A percentile compares a stretch with the other conserved stretches of the same genome.
Conservation (phyloP, 352 stramenopile genomes). For the Pythium chondricola region DNA sequence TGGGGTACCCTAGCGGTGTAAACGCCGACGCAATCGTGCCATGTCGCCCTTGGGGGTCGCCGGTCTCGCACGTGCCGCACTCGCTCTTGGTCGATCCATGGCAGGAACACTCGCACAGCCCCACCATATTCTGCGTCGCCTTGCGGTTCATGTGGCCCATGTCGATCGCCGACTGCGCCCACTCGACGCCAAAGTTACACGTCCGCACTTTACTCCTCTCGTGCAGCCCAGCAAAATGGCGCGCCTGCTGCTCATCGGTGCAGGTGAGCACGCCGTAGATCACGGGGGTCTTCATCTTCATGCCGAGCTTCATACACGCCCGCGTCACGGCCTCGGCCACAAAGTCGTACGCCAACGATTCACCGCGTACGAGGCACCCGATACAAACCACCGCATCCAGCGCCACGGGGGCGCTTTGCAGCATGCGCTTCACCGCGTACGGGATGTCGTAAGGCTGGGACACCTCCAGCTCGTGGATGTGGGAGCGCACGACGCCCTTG, state of each 20-base stretch:
- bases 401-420: constrained; percentile 6
- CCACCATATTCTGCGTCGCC: constrained; percentile 11
- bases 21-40: constrained; percentile 5
- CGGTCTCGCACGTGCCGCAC: not conserved
- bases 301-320: constrained; percentile 22
- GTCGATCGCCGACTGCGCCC: constrained; percentile 24
- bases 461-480: constrained; percentile 26
- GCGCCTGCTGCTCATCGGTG: constrained; percentile 14
- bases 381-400: constrained; percentile 21
- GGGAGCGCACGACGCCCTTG: constrained; percentile 16
- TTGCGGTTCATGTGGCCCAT: constrained; percentile 22
- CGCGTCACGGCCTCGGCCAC: constrained; percentile 23
- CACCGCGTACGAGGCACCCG: constrained; percentile 15
- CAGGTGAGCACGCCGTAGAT: constrained; percentile 24
- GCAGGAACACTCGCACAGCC: constrained; percentile 15
- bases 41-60: not conserved
- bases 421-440: constrained; percentile 22
- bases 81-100: constrained; percentile 1
- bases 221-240: constrained; percentile 12
- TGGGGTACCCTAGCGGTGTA: not conserved
- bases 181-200: constrained; percentile 25
- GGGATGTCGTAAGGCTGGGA: constrained; percentile 21
- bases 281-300: constrained; percentile 23
- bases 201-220: constrained; percentile 11
- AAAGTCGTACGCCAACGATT: constrained; percentile 24